A percentile compares a stretch with the other conserved stretches of the same genome.
Conservation (phyloP, 106 monocot species). For the Chionographis japonica region DNA sequence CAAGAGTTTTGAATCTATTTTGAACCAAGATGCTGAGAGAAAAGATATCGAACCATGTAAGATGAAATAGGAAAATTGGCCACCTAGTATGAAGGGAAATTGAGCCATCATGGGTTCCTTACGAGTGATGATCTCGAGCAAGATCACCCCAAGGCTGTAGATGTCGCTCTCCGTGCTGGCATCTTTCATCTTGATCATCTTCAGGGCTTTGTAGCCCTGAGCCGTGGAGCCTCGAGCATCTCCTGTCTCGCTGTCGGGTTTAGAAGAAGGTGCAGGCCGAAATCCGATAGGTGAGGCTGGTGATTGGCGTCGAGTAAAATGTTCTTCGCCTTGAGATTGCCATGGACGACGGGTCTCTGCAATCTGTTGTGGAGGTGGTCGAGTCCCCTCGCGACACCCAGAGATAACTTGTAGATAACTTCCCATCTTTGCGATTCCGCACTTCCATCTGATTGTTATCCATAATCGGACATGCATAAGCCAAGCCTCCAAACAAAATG, state of each 20-base stretch:
- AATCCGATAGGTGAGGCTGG: slow-evolving; percentile 75
- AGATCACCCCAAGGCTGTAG: slow-evolving; percentile 82
- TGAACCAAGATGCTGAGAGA: too few relatives aligned
- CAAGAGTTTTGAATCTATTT: too few relatives aligned
- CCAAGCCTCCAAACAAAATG: too few relatives aligned
- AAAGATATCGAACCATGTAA: too few relatives aligned
- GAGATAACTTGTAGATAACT: slow-evolving; percentile 53
- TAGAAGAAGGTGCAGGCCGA: slow-evolving; percentile 75
- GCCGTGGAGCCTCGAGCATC: slow-evolving; percentile 64
- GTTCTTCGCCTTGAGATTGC: slow-evolving; percentile 88
- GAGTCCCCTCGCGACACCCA: slow-evolving; percentile 75
- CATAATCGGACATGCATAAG: too few relatives aligned
- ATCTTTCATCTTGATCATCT: slow-evolving; percentile 83
- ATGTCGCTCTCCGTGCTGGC: slow-evolving; percentile 64
- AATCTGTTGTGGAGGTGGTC: slow-evolving; percentile 79
- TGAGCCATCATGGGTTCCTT: slow-evolving; percentile 52
- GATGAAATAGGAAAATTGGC: too few relatives aligned
- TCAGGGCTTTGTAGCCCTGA: slow-evolving; percentile 85
- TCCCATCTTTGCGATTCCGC: slow-evolving; percentile 72
- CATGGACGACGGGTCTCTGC: slow-evolving; percentile 65
- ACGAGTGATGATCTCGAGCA: slow-evolving; percentile 74
- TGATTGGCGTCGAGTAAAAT: slow-evolving; percentile 55
- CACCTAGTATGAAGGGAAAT: too few relatives aligned
- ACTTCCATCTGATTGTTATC: slow-evolving; percentile 35
- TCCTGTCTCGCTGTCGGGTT: slow-evolving; percentile 59